phyloP scores from a whole-genome alignment of 1,139 yeast genomes.

The Suhomyces guaymorum region DNA sequence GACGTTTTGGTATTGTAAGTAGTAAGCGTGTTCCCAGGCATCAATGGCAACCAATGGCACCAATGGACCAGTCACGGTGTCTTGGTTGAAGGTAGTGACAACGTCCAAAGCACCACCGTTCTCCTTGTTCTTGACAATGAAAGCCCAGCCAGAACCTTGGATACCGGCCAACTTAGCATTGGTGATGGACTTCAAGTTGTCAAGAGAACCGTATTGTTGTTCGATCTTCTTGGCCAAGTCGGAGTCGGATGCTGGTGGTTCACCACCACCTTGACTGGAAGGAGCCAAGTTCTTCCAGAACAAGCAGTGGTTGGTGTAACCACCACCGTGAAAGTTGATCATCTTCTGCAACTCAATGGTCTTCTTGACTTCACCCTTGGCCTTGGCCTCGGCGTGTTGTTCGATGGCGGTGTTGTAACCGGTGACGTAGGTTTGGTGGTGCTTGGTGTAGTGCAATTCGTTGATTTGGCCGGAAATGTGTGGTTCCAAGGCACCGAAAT shows the following conservation, averaged over 20 bases:
- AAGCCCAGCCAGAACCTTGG: constrained; percentile 99
- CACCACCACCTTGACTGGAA: constrained; percentile 78
- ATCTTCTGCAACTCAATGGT: constrained; percentile 73
- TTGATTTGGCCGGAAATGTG: constrained; percentile 86
- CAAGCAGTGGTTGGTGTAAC: constrained; percentile 81
- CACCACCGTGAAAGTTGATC: constrained; percentile 95
- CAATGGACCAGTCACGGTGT: constrained; percentile 73
- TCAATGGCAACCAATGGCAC: constrained; percentile 90
- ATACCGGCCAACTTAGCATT: constrained; percentile 85
- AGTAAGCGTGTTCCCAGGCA: constrained; percentile 99
- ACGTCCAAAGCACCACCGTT: constrained; percentile 78
- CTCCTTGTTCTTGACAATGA: constrained; percentile 83
- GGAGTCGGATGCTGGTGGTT: constrained; percentile 61
- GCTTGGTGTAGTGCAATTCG: constrained; percentile 88
- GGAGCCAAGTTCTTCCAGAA: constrained; percentile 96
- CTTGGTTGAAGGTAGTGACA: constrained; percentile 88
- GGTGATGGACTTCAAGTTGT: constrained; percentile 65
- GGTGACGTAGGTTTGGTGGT: constrained; percentile 91
- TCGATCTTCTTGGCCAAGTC: constrained; percentile 63
- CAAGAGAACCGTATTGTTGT: constrained; percentile 75
- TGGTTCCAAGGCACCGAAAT: constrained; percentile 88
- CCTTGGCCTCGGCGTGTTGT: constrained; percentile 71
- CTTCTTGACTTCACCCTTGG: constrained; percentile 63
- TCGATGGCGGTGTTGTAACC: constrained; percentile 85
- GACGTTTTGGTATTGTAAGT: constrained; percentile 92